Conservation (phyloP, 2,329 filamentous ascomycete genomes). For the Zalaria sp. region DNA sequence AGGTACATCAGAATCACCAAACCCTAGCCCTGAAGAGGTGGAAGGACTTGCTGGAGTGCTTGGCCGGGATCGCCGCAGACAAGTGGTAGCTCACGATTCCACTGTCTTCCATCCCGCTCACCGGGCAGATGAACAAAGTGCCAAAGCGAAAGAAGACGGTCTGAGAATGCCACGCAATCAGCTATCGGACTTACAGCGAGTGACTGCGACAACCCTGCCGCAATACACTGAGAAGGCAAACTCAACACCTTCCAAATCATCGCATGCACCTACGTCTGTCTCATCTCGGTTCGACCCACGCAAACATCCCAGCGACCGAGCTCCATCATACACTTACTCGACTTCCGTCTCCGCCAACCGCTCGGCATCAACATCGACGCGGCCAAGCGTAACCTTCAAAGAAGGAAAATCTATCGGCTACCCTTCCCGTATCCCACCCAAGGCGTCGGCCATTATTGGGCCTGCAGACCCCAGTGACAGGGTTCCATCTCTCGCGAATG, state of each 20-base stretch:
- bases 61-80: not conserved
- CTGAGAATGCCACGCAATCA: not conserved
- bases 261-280: too few species aligned
- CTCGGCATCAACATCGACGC: too few species aligned
- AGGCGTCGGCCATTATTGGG: not conserved
- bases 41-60: too few species aligned
- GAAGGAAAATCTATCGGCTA: not conserved
- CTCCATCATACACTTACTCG: too few species aligned
- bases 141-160: not conserved
- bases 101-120: not conserved
- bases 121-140: not conserved
- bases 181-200: not conserved
- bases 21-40: constrained; percentile 3
- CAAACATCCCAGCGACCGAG: too few species aligned
- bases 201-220: not conserved
- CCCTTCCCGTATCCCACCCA: not conserved
- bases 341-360: too few species aligned
- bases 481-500: too few species aligned
- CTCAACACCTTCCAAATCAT: too few species aligned
- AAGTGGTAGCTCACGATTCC: not conserved
- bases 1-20: constrained; percentile 8
- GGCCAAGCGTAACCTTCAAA: not conserved
- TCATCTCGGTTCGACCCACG: too few species aligned
- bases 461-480: not conserved
- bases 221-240: not conserved